These are phyloP conservation scores for Suillus luteus DNA, from an alignment of 768 basidiomycete species.

Conservation along the genomic window DNA sequence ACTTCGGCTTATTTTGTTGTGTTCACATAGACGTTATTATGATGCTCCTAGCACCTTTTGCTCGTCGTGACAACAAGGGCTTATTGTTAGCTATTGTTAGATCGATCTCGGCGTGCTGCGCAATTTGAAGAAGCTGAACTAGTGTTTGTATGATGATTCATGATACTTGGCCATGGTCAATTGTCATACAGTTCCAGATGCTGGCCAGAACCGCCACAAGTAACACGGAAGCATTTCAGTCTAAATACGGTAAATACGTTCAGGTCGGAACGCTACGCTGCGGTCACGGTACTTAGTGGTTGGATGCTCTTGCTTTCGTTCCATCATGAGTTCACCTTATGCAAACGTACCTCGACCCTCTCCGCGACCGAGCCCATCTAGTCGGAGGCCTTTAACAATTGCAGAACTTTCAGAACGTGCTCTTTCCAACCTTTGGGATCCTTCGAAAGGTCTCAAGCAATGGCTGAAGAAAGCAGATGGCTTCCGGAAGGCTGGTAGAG, in stretches of 20 bases:
- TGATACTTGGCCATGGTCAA: background rate
- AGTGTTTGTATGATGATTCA: background rate
- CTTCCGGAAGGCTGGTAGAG: conserved; percentile 57
- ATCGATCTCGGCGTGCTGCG: background rate
- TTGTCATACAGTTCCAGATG: background rate
- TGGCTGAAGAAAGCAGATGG: conserved; percentile 68
- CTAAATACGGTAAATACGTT: conserved; percentile 16
- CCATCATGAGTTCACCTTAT: conserved; percentile 18
- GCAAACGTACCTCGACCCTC: conserved; percentile 9
- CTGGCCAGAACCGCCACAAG: background rate
- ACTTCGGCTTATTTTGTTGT: background rate
- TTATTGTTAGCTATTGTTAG: conserved; percentile 5
- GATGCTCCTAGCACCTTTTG: background rate
- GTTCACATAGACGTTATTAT: background rate
- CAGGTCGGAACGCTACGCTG: conserved; percentile 9
- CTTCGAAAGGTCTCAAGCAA: conserved; percentile 59
- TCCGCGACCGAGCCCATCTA: conserved; percentile 13
- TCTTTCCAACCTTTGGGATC: conserved; percentile 56
- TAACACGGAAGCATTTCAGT: conserved; percentile 1
- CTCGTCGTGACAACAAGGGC: background rate
- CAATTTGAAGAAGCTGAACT: conserved; percentile 2
- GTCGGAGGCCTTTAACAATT: conserved; percentile 57
- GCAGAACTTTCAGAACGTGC: conserved; percentile 67
- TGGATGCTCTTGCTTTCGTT: conserved; percentile 13
- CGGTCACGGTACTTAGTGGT: background rate